These are phyloP conservation scores for Periconia digitata DNA, from an alignment of 2,329 filamentous ascomycete genomes.

Conservation along the genomic window DNA sequence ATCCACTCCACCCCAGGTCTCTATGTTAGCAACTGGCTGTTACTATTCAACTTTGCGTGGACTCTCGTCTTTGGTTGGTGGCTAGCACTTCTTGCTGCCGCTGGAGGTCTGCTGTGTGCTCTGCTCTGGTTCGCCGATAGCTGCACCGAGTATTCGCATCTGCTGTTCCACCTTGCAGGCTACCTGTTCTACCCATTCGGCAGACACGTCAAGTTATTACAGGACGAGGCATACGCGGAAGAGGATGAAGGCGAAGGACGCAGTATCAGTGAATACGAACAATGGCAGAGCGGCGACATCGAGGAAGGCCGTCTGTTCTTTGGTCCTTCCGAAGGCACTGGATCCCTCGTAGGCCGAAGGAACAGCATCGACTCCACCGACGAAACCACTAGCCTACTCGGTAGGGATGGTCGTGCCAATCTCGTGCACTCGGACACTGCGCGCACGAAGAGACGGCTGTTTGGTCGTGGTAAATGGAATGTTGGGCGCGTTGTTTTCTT, in stretches of 20 bases:
- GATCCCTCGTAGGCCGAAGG: slow-evolving; percentile 79
- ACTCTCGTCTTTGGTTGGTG: slow-evolving; percentile 94
- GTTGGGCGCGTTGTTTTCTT: slow-evolving; percentile 94
- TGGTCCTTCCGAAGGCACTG: slow-evolving; percentile 70
- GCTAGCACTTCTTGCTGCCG: slow-evolving; percentile 75
- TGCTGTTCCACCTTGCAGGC: slow-evolving; percentile 79
- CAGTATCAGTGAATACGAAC: slow-evolving; percentile 97
- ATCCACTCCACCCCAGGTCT: slow-evolving; percentile 94
- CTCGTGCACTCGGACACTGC: slow-evolving; percentile 40
- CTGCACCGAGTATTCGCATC: slow-evolving; percentile 79
- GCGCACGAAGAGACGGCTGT: slow-evolving; percentile 76
- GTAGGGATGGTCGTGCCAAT: slow-evolving; percentile 60
- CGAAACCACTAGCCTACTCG: slow-evolving; percentile 88
- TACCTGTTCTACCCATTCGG: slow-evolving; percentile 97
- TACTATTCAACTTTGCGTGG: slow-evolving; percentile 89
- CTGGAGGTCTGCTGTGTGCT: slow-evolving; percentile 77
- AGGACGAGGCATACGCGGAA: slow-evolving; percentile 90
- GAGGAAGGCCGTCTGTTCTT: slow-evolving; percentile 97
- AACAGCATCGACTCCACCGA: slow-evolving; percentile 86
- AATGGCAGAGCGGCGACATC: slow-evolving; percentile 97
- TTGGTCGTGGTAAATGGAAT: slow-evolving; percentile 95
- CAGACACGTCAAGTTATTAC: slow-evolving; percentile 89
- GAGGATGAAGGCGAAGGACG: slow-evolving; percentile 95
- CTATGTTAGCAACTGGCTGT: slow-evolving; percentile 78
- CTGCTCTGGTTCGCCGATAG: slow-evolving; percentile 76